Conservation (phyloP, 805 yeast species). For the Candida sithepensis region DNA sequence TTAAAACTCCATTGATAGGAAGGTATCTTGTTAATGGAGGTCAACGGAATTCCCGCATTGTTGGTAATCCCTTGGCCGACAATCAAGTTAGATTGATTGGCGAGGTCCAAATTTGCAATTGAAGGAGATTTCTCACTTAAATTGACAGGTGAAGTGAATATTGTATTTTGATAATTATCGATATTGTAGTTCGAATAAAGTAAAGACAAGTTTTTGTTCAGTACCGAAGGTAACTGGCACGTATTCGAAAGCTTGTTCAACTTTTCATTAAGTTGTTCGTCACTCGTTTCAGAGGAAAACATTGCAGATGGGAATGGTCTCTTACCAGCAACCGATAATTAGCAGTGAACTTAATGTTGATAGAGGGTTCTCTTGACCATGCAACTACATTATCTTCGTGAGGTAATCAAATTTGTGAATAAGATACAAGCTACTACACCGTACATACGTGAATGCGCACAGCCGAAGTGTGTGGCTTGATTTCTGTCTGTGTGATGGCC, state of each 20-base stretch:
- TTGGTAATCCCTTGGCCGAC: slow-evolving; percentile 34
- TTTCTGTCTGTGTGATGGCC: no score
- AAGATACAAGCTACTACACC: no score
- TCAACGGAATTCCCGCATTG: slow-evolving; percentile 32
- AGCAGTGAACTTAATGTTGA: not conserved
- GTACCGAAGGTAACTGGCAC: slow-evolving; percentile 20
- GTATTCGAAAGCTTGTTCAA: slow-evolving; percentile 18
- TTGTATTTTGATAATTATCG: slow-evolving; percentile 20
- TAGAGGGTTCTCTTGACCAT: no score
- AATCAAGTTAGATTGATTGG: slow-evolving; percentile 19
- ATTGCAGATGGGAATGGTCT: slow-evolving; percentile 2
- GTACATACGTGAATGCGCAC: no score
- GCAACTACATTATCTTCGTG: not conserved
- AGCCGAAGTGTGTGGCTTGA: no score
- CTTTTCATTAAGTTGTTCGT: slow-evolving; percentile 14
- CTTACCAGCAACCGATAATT: not conserved
- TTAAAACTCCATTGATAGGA: slow-evolving; percentile 31
- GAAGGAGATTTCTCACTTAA: slow-evolving; percentile 19
- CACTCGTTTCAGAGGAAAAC: slow-evolving; percentile 15
- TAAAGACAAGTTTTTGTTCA: slow-evolving; percentile 15
- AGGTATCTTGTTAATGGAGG: slow-evolving; percentile 31
- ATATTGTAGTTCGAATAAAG: slow-evolving; percentile 16
- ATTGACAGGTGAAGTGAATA: slow-evolving; percentile 22
- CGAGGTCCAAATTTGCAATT: slow-evolving; percentile 11
- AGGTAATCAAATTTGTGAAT: no score